Evolutionary conservation across 305 asterid genomes (phyloP), one percentile per base, ranked within the genome.

Genomic region (Fraxinus floribunda): DNA sequence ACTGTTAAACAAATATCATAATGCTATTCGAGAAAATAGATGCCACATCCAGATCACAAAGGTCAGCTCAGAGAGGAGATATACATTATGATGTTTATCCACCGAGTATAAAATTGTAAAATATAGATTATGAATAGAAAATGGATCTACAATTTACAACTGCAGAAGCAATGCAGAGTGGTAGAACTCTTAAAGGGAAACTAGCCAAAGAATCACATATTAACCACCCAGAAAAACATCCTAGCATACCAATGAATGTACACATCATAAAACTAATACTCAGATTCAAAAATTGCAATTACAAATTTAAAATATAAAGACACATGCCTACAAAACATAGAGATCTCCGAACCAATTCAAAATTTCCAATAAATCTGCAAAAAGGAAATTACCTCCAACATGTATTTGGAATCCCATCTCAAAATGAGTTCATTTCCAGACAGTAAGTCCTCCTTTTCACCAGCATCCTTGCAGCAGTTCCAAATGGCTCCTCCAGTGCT

Each of bases 361-460:
- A 81, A 71, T 82, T 36, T 16, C 36, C 38, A 44, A 30, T 16
- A 22, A 20, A 68, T 38, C 18, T 15, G 29, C 18, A 55, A 24
- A 57, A 76, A 74, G 11, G 52, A 41, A 60, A 82, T 78, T 91
- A 91, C 91, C 92, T 85, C 74, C 35, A 73, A 55, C 82, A 34
- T 70, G 75, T 79, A 24, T 78, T 36, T 32, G 64, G 35, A 80
- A 36, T 44, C 73, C 76, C 34, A 38, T 49, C 29, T 91, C 91
- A 91, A 86, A 92, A 92, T 2, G 96, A 92, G 92, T 92, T 92
- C 94, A 92, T 92, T 84, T 92, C 94, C 75, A 92, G 83, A 88
- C 93, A 92, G 49, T 91, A 91, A 39, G 96, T 89, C 91, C 92
- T 91, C 86, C 93, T 78, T 88, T 91, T 91, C 57, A 91, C 84